These are phyloP conservation scores for Clathrospora elynae DNA, from an alignment of 2,329 filamentous ascomycete genomes.

Conservation along the genomic window DNA sequence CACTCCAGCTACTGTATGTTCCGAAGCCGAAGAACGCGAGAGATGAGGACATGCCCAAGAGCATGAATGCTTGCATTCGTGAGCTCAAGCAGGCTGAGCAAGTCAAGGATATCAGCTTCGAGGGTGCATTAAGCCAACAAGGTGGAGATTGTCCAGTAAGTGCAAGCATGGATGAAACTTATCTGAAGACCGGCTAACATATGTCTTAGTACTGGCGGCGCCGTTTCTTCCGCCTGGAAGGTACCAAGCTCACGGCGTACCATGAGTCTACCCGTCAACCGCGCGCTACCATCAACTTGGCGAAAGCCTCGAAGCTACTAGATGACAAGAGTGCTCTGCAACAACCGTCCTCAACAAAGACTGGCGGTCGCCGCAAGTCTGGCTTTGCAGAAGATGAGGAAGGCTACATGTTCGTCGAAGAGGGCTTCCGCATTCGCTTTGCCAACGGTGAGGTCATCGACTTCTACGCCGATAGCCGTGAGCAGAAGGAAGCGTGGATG, in stretches of 20 bases:
- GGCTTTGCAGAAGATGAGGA: slow-evolving; percentile 98
- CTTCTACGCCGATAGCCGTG: slow-evolving; percentile 90
- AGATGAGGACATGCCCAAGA: slow-evolving; percentile 98
- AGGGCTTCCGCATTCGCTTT: slow-evolving; percentile 98
- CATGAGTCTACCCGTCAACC: slow-evolving; percentile 95
- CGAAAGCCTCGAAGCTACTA: slow-evolving; percentile 89
- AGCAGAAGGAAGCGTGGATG: slow-evolving; percentile 95
- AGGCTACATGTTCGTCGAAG: slow-evolving; percentile 99
- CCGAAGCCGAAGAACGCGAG: slow-evolving; percentile 84
- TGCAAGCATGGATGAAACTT: slow-evolving; percentile 6
- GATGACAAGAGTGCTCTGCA: slow-evolving; percentile 85
- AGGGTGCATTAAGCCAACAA: slow-evolving; percentile 92
- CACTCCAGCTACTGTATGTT: slow-evolving; percentile 92
- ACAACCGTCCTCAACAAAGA: slow-evolving; percentile 76
- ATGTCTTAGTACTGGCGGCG: slow-evolving; percentile 85
- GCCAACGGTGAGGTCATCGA: slow-evolving; percentile 98
- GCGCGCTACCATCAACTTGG: slow-evolving; percentile 93
- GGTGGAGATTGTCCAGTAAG: slow-evolving; percentile 96
- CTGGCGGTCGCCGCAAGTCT: slow-evolving; percentile 82
- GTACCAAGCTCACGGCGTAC: slow-evolving; percentile 90
- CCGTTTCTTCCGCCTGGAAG: slow-evolving; percentile 92
- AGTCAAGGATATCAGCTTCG: slow-evolving; percentile 75
- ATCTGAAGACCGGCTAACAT: slow-evolving; percentile 16
- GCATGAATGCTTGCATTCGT: slow-evolving; percentile 94
- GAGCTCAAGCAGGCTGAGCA: slow-evolving; percentile 92